phyloP scores from a whole-genome alignment of 1,139 yeast species.

The Yamadazyma diospyri region DNA sequence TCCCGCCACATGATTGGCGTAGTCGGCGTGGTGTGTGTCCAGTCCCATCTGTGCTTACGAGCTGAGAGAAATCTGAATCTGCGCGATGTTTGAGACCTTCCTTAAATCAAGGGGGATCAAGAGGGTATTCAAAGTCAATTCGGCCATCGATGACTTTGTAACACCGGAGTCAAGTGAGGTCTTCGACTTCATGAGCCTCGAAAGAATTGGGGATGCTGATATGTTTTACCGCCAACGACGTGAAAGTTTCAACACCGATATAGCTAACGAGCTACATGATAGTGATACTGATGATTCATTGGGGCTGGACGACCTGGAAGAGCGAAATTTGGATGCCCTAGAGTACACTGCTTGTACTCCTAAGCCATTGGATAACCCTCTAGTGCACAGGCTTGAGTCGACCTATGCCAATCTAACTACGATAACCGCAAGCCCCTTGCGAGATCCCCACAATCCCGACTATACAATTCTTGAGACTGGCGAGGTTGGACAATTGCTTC shows the following conservation, averaged over 20 bases:
- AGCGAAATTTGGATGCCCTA: constrained; percentile 1
- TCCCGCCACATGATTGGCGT: constrained; percentile 41
- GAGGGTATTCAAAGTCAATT: constrained; percentile 6
- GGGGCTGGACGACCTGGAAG: neutral
- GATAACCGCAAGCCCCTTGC: constrained; percentile 9
- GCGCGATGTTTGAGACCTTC: constrained; percentile 7
- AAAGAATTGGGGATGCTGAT: constrained; percentile 22
- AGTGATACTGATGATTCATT: constrained; percentile 1
- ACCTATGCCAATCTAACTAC: constrained; percentile 1
- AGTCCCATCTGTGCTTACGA: neutral
- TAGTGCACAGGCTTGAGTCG: neutral
- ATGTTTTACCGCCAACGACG: constrained; percentile 23
- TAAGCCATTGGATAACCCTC: constrained; percentile 2
- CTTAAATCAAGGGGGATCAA: constrained; percentile 8
- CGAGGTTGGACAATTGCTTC: constrained; percentile 3
- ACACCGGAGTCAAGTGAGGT: constrained; percentile 8
- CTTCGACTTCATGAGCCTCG: constrained; percentile 13
- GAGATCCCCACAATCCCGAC: constrained; percentile 3
- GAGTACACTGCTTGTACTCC: constrained; percentile 3
- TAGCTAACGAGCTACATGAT: neutral
- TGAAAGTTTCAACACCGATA: constrained; percentile 18
- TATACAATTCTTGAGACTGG: constrained; percentile 5
- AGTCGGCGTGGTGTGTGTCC: constrained; percentile 56
- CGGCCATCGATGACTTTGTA: neutral
- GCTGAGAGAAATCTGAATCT: no score